Base-by-base conservation (phyloP, 139 green algal genomes). In the Chlorokybus atmophyticus region DNA sequence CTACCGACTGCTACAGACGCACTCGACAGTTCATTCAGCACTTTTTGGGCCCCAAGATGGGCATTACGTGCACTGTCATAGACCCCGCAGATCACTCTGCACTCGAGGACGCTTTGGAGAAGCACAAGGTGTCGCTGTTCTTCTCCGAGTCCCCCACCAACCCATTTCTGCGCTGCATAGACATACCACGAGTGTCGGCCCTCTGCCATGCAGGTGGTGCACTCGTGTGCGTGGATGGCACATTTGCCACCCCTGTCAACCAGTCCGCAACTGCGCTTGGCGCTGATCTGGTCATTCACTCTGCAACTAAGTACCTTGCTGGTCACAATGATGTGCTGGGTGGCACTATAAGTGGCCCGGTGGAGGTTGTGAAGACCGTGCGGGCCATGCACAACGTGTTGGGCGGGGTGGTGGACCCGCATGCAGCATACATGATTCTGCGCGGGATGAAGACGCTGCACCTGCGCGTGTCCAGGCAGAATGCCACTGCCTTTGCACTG, bases 81-180 rank as follows among this genome's bases (percentile, higher is more conserved):
- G 83, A 95, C 59, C 92, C 92, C 0, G 62, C 82, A n/a, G 92
- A 99, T 73, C 59, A 95, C 49, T 75, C 58, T 4, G 79, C 63
- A 0, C 64, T 99, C 28, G 66, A 81, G 48, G 61, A 66, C 51
- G 73, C 75, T 4, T 61, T 82, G 1, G 48, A 80, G 4, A 42
- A 79, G 55, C 52, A 82, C 47, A 47, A 74, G n/a, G n/a, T n/a
- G n/a, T n/a, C n/a, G 2, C 75, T 99, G 7, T 99, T 94, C 67
- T 99, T 99, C 75, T 88, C 73, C n/a, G 92, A 99, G 80, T 93
- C 80, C 4, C 92, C 92, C 31, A 99, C 92, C 35, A 99, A 99
- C 78, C 92, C 92, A 3, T 99, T 96, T 76, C 75, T 99, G 47
- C 79, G 92, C 31, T 97, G 90, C 73, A 83, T 99, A 35, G 92